Evolutionary conservation across 331 rosid genomes (phyloP).

Genomic region (Phaseolus coccineus): DNA sequence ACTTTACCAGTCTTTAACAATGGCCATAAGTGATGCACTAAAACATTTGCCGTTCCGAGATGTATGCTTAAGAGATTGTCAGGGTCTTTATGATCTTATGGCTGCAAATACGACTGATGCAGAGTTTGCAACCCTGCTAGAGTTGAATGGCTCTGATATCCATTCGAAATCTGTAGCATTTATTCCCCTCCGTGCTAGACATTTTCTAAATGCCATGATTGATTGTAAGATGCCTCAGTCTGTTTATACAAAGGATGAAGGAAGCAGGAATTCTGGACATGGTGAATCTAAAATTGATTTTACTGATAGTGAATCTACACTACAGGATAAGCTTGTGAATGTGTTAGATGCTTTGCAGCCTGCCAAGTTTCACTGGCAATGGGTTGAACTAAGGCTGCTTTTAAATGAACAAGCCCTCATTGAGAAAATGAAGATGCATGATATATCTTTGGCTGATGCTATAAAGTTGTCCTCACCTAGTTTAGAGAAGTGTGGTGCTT

Average conservation of each 20-base stretch:
- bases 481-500: constrained; percentile 78
- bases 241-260: constrained; percentile 56
- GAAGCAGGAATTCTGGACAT: constrained; percentile 65
- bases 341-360: constrained; percentile 94
- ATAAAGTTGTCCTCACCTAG: constrained; percentile 78
- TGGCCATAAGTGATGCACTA: constrained; percentile 78
- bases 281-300: constrained; percentile 66
- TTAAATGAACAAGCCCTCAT: constrained; percentile 90
- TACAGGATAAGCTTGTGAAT: constrained; percentile 81
- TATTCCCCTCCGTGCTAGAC: constrained; percentile 96
- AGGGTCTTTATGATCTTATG: constrained; percentile 84
- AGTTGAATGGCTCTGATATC: constrained; percentile 78
- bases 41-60: constrained; percentile 95
- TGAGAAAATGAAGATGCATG: constrained; percentile 76
- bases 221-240: constrained; percentile 85
- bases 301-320: constrained; percentile 70
- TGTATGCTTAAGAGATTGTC: constrained; percentile 91
- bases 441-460: constrained; percentile 77
- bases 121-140: constrained; percentile 89
- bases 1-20: constrained; percentile 73
- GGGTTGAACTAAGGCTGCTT: constrained; percentile 97
- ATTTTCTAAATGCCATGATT: constrained; percentile 84
- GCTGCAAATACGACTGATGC: constrained; percentile 79
- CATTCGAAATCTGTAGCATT: constrained; percentile 84
- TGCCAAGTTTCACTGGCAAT: constrained; percentile 99